Evolutionary conservation across 495 filamentous ascomycete genomes (phyloP), one percentile per base, ranked within the genome.

Genomic region (Staphylotrichum tortipilum): DNA sequence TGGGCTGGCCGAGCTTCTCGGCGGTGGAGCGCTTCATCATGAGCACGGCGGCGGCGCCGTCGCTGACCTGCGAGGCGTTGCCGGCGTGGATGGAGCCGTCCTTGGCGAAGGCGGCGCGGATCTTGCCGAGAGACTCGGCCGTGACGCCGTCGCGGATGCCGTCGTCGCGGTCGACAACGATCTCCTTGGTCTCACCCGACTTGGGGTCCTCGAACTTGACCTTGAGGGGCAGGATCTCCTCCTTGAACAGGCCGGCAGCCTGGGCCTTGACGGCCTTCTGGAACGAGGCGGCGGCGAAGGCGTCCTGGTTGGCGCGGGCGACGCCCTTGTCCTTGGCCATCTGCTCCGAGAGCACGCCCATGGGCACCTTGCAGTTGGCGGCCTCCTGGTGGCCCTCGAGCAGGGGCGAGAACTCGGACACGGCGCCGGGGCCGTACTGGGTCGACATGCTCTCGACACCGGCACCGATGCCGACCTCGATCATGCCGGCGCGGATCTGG

Each of bases 391-490:
- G 79, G 53, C 71, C 78, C 61, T 96, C 87, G 39, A 98, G 81
- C 50, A 95, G 81, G 12, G 94, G 88, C 21, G 86, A 91, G 79
- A 98, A 95, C 66, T 98, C 92, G 53, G 84, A 82, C 14, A 98
- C 90, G 39, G 91, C 91, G 23, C 76, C 78, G 31, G 91, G 92
- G 18, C 89, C 90, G 64, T 96, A 96, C 61, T 97, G 86, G 47
- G 74, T 76, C 64, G 80, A 85, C 92, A 98, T 98, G 73, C 83
- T 89, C 82, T 98, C 92, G n/a, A 95, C 90, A 63, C 92, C 92
- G 4, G 90, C 89, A 47, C 90, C 92, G 56, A 97, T 83, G 56
- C 92, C 92, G 51, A 97, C 69, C 41, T 97, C 91, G 60, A 98
- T 97, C 88, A 94, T 94, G 43, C 88, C 94, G 4, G 80, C 62